A percentile compares a stretch with the other conserved stretches of the same genome.
Conservation (phyloP, 768 basidiomycete species). For the Amanita polypyramis region DNA sequence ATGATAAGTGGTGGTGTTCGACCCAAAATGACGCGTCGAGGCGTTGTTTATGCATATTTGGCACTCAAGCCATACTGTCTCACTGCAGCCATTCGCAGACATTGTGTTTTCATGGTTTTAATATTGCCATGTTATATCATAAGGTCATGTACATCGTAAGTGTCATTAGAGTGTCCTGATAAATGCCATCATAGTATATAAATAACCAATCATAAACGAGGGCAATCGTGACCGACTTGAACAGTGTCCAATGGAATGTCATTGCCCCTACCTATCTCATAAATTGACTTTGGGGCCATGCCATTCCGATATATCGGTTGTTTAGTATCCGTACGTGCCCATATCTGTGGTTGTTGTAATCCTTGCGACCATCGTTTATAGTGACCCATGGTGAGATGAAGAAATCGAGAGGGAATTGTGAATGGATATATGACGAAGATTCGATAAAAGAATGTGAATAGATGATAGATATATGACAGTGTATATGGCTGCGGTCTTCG, state of each 20-base stretch:
- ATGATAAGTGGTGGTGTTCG: slow-evolving; percentile 36
- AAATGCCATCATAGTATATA: slow-evolving; percentile 26
- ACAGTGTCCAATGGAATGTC: slow-evolving; percentile 30
- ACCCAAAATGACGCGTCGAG: slow-evolving; percentile 57
- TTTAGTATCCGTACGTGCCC: slow-evolving; percentile 9
- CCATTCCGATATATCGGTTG: slow-evolving; percentile 10
- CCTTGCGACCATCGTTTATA: slow-evolving; percentile 4
- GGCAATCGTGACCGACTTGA: slow-evolving; percentile 40
- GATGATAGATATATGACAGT: slow-evolving; percentile 23
- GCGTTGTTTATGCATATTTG: slow-evolving; percentile 33
- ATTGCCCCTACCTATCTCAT: neutral
- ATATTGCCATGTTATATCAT: slow-evolving; percentile 13
- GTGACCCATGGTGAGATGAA: slow-evolving; percentile 9
- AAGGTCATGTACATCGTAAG: slow-evolving; percentile 16
- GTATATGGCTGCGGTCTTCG: slow-evolving; percentile 5
- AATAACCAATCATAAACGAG: slow-evolving; percentile 24
- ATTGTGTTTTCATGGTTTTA: neutral
- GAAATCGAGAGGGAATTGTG: slow-evolving; percentile 33
- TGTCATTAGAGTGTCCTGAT: slow-evolving; percentile 22
- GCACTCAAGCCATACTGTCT: slow-evolving; percentile 3
- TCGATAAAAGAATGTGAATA: slow-evolving; percentile 39
- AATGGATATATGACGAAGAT: slow-evolving; percentile 40
- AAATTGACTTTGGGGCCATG: neutral
- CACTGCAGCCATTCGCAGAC: neutral
- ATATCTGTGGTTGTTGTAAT: slow-evolving; percentile 1